These are phyloP conservation scores for Tylopilus sp. DNA, from an alignment of 1,284 basidiomycete species.

Conservation along the genomic window DNA sequence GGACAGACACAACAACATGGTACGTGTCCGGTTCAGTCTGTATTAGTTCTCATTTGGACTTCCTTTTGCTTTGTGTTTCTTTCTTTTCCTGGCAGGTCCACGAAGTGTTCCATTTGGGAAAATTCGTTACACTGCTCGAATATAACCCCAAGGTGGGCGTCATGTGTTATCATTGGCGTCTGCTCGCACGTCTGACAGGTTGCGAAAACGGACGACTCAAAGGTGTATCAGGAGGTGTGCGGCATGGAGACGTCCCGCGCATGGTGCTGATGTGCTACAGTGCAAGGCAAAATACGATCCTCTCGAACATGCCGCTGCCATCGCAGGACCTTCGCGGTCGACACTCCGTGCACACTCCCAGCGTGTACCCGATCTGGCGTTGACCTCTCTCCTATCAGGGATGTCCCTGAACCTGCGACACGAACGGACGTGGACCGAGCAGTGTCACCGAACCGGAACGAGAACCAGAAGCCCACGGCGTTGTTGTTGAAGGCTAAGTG, in stretches of 20 bases:
- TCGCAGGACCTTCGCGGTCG: conserved; percentile 63
- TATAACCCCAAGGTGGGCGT: conserved; percentile 78
- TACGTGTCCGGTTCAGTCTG: conserved; percentile 50
- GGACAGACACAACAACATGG: conserved; percentile 80
- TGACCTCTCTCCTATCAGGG: conserved; percentile 31
- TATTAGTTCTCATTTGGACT: conserved; percentile 1
- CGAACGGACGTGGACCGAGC: conserved; percentile 21
- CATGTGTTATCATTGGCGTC: neutral
- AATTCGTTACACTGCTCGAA: conserved; percentile 77
- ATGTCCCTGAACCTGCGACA: conserved; percentile 10
- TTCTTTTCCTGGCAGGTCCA: conserved; percentile 63
- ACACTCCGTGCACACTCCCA: conserved; percentile 74
- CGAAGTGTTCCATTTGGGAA: conserved; percentile 88
- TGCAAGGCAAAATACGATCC: conserved; percentile 74
- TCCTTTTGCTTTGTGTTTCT: neutral
- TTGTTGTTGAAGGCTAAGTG: conserved; percentile 44
- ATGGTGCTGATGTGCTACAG: conserved; percentile 46
- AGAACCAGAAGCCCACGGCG: conserved; percentile 6
- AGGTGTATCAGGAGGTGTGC: conserved; percentile 79
- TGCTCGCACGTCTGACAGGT: conserved; percentile 53
- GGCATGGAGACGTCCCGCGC: neutral
- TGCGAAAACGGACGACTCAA: conserved; percentile 79
- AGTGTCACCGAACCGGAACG: conserved; percentile 9
- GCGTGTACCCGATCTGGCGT: conserved; percentile 55
- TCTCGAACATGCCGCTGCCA: conserved; percentile 56